A percentile compares a stretch with the other conserved stretches of the same genome.
Conservation (phyloP, 1,284 basidiomycete genomes). For the Gymnopus androsaceus region DNA sequence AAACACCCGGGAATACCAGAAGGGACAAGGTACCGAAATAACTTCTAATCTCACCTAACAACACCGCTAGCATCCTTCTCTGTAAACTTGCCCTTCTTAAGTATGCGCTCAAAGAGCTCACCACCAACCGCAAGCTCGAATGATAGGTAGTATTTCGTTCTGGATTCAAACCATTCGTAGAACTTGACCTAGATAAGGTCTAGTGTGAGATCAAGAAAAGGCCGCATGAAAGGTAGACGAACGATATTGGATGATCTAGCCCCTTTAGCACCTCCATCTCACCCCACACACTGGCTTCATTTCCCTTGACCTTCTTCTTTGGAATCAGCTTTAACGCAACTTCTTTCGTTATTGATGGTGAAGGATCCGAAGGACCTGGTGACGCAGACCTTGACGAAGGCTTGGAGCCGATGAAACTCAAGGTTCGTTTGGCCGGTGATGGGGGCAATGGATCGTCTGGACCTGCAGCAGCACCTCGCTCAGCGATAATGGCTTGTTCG, state of each 20-base stretch:
- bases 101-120: conserved; percentile 86
- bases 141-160: conserved; percentile 87
- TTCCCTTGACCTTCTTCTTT: conserved; percentile 91
- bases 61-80: conserved; percentile 83
- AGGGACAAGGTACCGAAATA: too few species aligned
- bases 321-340: conserved; percentile 89
- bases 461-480: conserved; percentile 53
- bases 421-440: neutral
- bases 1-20: conserved; percentile 19
- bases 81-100: conserved; percentile 84
- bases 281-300: conserved; percentile 80
- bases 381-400: conserved; percentile 19
- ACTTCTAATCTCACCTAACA: conserved; percentile 59
- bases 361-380: conserved; percentile 15
- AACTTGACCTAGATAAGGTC: conserved; percentile 72
- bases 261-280: conserved; percentile 91
- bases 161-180: conserved; percentile 91
- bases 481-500: conserved; percentile 56
- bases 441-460: conserved; percentile 13
- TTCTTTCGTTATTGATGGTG: conserved; percentile 52
- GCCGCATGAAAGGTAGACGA: conserved; percentile 30
- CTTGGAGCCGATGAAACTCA: conserved; percentile 22
- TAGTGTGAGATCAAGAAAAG: neutral
- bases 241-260: conserved; percentile 90
- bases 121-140: conserved; percentile 92